Percentiles rank a stretch among this genome's conserved stretches.
Evolutionary conservation across 345 rosid genomes (phyloP).

Genomic region (Dipteronia sinensis): DNA sequence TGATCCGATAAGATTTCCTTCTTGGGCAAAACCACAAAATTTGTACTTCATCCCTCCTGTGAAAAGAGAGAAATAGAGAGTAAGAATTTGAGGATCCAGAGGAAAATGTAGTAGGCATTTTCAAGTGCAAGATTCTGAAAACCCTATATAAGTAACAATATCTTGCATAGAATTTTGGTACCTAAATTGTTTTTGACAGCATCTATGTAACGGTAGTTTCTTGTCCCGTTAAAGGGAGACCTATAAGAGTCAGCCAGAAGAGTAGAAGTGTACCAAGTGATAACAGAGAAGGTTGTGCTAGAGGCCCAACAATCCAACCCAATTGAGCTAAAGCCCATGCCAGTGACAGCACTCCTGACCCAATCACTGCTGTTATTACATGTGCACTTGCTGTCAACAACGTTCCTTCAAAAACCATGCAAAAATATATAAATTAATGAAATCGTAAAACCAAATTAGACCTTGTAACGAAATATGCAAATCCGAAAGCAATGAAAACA

Average conservation of each 20-base stretch:
- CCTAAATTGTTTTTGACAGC: constrained; percentile 45
- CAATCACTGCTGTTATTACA: constrained; percentile 62
- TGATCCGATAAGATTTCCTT: constrained; percentile 58
- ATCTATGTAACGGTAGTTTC: constrained; percentile 31
- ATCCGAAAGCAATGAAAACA: no score
- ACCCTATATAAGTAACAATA: no score
- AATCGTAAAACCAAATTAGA: no score
- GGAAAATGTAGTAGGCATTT: background rate
- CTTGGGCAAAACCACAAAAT: constrained; percentile 77
- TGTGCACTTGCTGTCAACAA: constrained; percentile 56
- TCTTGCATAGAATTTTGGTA: background rate
- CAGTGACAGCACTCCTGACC: constrained; percentile 58
- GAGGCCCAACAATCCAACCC: constrained; percentile 63
- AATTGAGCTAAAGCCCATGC: constrained; percentile 66
- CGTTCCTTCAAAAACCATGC: constrained; percentile 36
- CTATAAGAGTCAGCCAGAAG: constrained; percentile 73
- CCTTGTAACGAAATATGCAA: no score
- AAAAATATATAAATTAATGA: no score
- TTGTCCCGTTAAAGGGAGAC: constrained; percentile 33
- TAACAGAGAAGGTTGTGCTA: constrained; percentile 54
- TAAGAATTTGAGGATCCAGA: background rate
- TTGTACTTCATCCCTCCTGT: constrained; percentile 55
- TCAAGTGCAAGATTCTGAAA: background rate
- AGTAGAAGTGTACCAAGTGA: constrained; percentile 74
- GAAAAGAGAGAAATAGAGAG: background rate